Percentiles rank a stretch among this genome's conserved stretches.
Conservation (phyloP, 192 early-diverging fungal genomes). For the Gryganskiella cystojenkinii region DNA sequence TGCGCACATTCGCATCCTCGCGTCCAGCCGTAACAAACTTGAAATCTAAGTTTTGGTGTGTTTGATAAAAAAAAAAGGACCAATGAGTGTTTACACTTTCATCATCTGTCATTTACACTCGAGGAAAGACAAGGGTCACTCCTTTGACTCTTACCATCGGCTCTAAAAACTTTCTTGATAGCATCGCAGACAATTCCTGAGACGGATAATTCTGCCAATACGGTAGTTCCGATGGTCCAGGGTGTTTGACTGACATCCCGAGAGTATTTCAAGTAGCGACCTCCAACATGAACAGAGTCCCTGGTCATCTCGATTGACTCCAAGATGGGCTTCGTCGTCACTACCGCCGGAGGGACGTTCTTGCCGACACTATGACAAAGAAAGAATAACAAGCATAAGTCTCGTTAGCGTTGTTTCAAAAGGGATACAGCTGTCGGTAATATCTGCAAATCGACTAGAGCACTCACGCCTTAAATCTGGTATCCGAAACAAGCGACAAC, state of each 20-base stretch:
- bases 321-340: constrained; percentile 38
- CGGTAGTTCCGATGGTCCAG: constrained; percentile 77
- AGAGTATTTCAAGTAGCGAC: constrained; percentile 77
- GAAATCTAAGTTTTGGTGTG: constrained; percentile 62
- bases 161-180: constrained; percentile 64
- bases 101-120: background rate
- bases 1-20: constrained; percentile 96
- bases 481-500: constrained; percentile 49
- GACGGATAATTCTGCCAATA: constrained; percentile 80
- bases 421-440: too few species aligned
- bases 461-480: constrained; percentile 58
- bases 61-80: constrained; percentile 15
- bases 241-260: constrained; percentile 88
- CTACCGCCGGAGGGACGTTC: constrained; percentile 41
- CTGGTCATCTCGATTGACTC: constrained; percentile 57
- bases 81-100: background rate
- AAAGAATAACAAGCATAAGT: background rate
- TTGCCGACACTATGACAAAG: constrained; percentile 1
- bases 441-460: too few species aligned
- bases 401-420: too few species aligned
- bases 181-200: constrained; percentile 78
- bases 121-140: too few species aligned
- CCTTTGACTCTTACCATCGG: constrained; percentile 56
- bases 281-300: constrained; percentile 71
- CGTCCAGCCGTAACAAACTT: constrained; percentile 89